These are phyloP conservation scores for Monosporascus sp. DNA, from an alignment of 2,329 filamentous ascomycete genomes.

Conservation along the genomic window DNA sequence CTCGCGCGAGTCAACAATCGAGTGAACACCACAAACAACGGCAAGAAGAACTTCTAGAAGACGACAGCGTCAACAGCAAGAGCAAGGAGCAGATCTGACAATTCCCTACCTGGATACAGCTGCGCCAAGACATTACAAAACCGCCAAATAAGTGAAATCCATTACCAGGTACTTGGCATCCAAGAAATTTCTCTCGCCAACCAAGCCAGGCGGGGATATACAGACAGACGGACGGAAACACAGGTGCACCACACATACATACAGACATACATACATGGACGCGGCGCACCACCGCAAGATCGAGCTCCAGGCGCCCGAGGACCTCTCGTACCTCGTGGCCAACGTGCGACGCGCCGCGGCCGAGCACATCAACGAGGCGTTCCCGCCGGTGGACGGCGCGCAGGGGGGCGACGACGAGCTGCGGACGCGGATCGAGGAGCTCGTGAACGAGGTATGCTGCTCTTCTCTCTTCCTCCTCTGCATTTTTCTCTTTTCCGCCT, in stretches of 20 bases:
- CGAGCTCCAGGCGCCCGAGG: slow-evolving; percentile 71
- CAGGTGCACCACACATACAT: background rate
- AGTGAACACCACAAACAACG: too few relatives aligned
- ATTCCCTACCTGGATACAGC: too few relatives aligned
- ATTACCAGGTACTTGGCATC: too few relatives aligned
- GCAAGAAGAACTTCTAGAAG: too few relatives aligned
- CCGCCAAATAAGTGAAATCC: too few relatives aligned
- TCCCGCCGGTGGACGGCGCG: slow-evolving; percentile 56
- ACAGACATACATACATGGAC: slow-evolving; percentile 9
- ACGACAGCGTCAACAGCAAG: too few relatives aligned
- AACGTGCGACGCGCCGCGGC: slow-evolving; percentile 65
- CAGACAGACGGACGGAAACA: too few relatives aligned
- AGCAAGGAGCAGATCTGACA: too few relatives aligned
- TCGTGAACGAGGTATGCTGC: slow-evolving; percentile 50
- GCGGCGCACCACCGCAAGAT: slow-evolving; percentile 59
- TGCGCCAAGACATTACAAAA: too few relatives aligned
- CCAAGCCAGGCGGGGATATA: background rate
- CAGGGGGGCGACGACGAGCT: slow-evolving; percentile 47
- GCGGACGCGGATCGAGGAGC: slow-evolving; percentile 51
- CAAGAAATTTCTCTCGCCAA: background rate
- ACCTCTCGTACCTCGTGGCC: slow-evolving; percentile 63
- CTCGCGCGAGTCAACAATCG: too few relatives aligned
- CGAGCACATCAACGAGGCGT: slow-evolving; percentile 60
- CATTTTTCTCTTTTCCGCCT: background rate
- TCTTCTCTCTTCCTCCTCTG: background rate